phyloP scores from a whole-genome alignment of 2,329 filamentous ascomycete species.

The Claviceps humidiphila region DNA sequence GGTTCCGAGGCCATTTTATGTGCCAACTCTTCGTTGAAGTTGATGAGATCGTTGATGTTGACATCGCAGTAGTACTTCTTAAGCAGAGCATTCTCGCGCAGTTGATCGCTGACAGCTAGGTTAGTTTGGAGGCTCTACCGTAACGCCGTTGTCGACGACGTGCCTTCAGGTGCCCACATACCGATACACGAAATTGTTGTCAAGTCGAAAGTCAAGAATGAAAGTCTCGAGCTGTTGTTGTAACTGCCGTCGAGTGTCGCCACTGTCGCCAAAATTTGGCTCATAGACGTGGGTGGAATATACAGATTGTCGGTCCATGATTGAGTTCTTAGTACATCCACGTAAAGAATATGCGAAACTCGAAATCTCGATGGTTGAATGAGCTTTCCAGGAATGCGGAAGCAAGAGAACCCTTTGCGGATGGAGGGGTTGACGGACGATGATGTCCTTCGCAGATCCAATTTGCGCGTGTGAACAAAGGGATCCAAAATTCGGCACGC shows the following conservation, averaged over 20 bases:
- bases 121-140: conserved; percentile 6
- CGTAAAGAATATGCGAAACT: neutral
- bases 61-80: conserved; percentile 95
- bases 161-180: conserved; percentile 23
- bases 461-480: too few species aligned
- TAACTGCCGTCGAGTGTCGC: conserved; percentile 58
- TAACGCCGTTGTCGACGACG: neutral
- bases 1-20: conserved; percentile 83
- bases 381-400: neutral
- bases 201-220: conserved; percentile 83
- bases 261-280: conserved; percentile 48
- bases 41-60: conserved; percentile 90
- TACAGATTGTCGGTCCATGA: conserved; percentile 78
- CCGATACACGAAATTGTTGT: conserved; percentile 93
- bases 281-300: conserved; percentile 76
- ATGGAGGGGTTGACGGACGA: neutral
- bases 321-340: neutral
- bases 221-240: conserved; percentile 79
- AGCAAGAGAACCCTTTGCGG: neutral
- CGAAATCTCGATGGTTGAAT: neutral
- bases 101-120: conserved; percentile 59
- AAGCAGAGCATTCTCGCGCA: conserved; percentile 84
- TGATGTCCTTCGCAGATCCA: too few species aligned
- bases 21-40: conserved; percentile 88
- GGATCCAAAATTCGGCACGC: too few species aligned